phyloP scores from a whole-genome alignment of 331 rosid genomes.

The Spiraea crenata region DNA sequence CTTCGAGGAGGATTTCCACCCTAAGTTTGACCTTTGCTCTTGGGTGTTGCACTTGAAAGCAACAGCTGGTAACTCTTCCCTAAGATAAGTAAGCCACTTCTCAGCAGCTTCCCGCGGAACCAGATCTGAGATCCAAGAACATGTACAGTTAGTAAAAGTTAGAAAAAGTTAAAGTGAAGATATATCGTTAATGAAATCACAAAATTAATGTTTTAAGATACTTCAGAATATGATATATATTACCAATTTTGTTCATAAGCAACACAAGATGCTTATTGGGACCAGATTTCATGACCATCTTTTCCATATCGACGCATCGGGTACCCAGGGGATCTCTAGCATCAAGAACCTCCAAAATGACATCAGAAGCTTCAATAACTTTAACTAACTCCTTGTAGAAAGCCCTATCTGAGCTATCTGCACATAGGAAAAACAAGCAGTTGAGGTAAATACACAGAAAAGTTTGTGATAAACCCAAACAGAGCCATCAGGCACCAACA shows the following conservation, averaged over 20 bases:
- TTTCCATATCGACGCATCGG: slow-evolving; percentile 81
- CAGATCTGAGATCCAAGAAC: slow-evolving; percentile 59
- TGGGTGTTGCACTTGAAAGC: slow-evolving; percentile 98
- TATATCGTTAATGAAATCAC: neutral
- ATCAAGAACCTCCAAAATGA: slow-evolving; percentile 91
- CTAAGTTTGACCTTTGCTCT: slow-evolving; percentile 86
- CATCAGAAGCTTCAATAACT: slow-evolving; percentile 90
- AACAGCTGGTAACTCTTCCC: slow-evolving; percentile 96
- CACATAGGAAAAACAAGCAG: slow-evolving; percentile 5
- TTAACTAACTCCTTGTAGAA: slow-evolving; percentile 86
- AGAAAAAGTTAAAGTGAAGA: neutral
- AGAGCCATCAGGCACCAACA: neutral
- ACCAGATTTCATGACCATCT: slow-evolving; percentile 74
- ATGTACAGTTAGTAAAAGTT: slow-evolving; percentile 18
- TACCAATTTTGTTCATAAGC: slow-evolving; percentile 94
- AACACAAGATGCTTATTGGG: slow-evolving; percentile 82
- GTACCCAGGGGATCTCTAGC: slow-evolving; percentile 98
- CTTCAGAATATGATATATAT: neutral
- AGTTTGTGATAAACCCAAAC: neutral
- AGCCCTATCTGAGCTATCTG: slow-evolving; percentile 69
- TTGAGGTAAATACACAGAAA: neutral
- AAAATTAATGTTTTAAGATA: neutral
- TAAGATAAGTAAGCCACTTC: slow-evolving; percentile 89
- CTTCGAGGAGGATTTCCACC: slow-evolving; percentile 82
- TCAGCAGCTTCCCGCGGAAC: slow-evolving; percentile 90